A percentile compares a stretch with the other conserved stretches of the same genome.
phyloP scores from a whole-genome alignment of 495 filamentous ascomycete genomes.

The Terfezia claveryi region DNA sequence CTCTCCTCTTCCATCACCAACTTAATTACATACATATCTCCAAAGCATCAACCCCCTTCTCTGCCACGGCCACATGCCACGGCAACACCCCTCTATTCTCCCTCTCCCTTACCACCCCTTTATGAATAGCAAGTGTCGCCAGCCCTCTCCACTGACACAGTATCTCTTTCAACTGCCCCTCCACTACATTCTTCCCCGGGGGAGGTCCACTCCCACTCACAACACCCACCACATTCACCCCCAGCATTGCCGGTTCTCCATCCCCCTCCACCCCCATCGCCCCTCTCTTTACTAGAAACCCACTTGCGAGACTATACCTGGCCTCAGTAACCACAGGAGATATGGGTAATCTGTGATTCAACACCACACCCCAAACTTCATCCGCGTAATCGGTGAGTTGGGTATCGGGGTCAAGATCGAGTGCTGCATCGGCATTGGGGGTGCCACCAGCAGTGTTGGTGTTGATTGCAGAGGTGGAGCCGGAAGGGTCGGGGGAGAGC shows the following conservation, averaged over 20 bases:
- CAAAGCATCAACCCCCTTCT: conserved; percentile 39
- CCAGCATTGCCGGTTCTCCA: conserved; percentile 37
- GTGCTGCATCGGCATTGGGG: conserved; percentile 4
- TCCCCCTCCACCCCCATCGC: conserved; percentile 26
- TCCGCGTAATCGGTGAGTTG: conserved; percentile 57
- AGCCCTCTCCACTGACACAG: conserved; percentile 57
- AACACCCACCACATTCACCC: conserved; percentile 31
- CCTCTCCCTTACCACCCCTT: neutral
- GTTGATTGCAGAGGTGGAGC: conserved; percentile 19
- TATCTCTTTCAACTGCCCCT: conserved; percentile 45
- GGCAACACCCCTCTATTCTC: conserved; percentile 30
- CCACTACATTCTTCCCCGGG: conserved; percentile 38
- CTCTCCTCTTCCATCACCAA: neutral
- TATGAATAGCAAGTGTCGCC: conserved; percentile 35
- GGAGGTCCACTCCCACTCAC: conserved; percentile 20
- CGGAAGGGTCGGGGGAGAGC: conserved; percentile 33
- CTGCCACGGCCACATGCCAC: conserved; percentile 68
- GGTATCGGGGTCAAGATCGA: conserved; percentile 39
- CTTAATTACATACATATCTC: conserved; percentile 31
- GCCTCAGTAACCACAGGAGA: conserved; percentile 39
- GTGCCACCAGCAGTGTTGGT: conserved; percentile 17
- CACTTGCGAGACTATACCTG: conserved; percentile 42
- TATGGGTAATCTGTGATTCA: conserved; percentile 49
- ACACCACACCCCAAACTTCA: conserved; percentile 57
- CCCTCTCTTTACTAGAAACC: conserved; percentile 51